These are phyloP conservation scores for Cucurbita argyrosperma DNA, from an alignment of 306 rosid genomes.

Conservation along the genomic window DNA sequence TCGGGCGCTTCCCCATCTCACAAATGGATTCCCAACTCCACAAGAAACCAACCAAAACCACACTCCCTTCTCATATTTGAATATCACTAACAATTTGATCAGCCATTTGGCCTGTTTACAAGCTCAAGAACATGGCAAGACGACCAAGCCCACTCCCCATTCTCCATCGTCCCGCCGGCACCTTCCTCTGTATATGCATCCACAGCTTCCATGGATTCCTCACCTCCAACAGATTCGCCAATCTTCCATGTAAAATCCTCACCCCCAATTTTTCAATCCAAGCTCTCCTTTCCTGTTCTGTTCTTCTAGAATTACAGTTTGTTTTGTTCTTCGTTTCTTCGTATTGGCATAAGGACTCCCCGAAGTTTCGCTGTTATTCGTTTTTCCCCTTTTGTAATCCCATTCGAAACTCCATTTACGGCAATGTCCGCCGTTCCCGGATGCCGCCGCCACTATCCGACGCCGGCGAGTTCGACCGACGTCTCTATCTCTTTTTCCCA, in stretches of 20 bases:
- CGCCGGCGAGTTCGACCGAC: constrained; percentile 22
- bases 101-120: not conserved
- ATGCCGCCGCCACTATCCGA: constrained; percentile 17
- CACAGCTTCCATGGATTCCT: not conserved
- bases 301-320: not conserved
- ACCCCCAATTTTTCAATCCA: not conserved
- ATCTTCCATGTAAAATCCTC: not conserved
- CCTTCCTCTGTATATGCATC: not conserved
- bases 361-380: not conserved
- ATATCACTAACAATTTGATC: not conserved
- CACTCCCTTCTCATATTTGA: not conserved
- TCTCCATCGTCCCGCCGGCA: not conserved
- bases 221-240: not conserved
- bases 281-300: not conserved
- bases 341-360: not conserved
- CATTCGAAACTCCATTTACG: constrained; percentile 12
- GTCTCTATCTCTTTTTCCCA: constrained; percentile 31
- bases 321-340: not conserved
- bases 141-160: not conserved
- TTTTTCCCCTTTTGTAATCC: not conserved
- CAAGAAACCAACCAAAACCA: not conserved
- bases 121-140: not conserved
- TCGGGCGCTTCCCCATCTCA: not conserved
- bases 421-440: constrained; percentile 35
- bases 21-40: not conserved